Conservation (phyloP, 306 rosid genomes). For the Carpinus fangiana region DNA sequence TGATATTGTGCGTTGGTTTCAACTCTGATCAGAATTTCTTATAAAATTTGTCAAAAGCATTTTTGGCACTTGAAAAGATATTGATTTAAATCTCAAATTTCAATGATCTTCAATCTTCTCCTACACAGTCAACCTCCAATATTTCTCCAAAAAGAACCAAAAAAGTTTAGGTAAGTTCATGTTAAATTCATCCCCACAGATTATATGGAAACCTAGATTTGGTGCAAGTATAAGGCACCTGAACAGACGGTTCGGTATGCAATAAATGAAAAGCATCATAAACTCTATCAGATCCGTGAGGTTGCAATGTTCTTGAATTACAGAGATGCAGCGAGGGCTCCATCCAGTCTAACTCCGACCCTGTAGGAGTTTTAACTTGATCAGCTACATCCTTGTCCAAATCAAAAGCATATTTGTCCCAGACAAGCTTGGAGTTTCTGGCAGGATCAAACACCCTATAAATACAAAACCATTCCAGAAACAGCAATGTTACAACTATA, state of each 20-base stretch:
- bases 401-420: conserved; percentile 36
- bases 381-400: conserved; percentile 29
- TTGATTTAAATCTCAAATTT: neutral
- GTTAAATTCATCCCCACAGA: neutral
- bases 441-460: conserved; percentile 53
- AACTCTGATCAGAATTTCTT: neutral
- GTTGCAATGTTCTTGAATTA: conserved; percentile 28
- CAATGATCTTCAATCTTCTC: neutral
- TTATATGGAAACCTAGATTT: neutral
- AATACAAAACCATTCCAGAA: neutral
- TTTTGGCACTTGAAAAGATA: neutral
- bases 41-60: conserved; percentile 1
- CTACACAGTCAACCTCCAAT: neutral
- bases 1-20: neutral
- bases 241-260: conserved; percentile 67
- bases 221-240: conserved; percentile 43
- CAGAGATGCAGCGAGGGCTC: conserved; percentile 56
- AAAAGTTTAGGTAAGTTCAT: neutral
- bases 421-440: conserved; percentile 34
- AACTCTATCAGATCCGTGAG: conserved; percentile 41
- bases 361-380: conserved; percentile 30
- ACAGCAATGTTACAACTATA: neutral
- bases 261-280: conserved; percentile 63
- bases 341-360: conserved; percentile 52
- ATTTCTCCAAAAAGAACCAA: neutral